These are phyloP conservation scores for Botryosphaeria agaves DNA, from an alignment of 2,329 filamentous ascomycete species.

Conservation along the genomic window DNA sequence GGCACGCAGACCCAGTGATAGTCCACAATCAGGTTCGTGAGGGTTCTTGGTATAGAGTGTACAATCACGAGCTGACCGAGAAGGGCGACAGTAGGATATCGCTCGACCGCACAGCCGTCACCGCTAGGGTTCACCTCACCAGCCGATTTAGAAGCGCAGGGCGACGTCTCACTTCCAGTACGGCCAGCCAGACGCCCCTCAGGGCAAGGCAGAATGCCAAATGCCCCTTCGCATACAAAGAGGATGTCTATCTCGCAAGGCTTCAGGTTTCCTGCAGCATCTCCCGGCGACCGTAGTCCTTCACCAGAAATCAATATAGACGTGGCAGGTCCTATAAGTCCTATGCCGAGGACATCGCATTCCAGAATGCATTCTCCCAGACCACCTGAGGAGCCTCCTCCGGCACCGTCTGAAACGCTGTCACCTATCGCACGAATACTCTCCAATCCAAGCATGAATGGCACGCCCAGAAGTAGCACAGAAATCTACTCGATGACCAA, in stretches of 20 bases:
- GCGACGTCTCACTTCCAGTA: slow-evolving; percentile 8
- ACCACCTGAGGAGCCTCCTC: slow-evolving; percentile 15
- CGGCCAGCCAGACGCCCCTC: slow-evolving; percentile 13
- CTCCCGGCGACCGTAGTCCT: slow-evolving; percentile 9
- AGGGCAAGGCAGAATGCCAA: slow-evolving; percentile 6
- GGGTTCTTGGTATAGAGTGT: not conserved
- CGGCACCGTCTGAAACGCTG: slow-evolving; percentile 35
- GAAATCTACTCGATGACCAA: slow-evolving; percentile 95
- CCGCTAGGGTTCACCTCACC: slow-evolving; percentile 23
- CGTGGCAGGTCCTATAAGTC: not conserved
- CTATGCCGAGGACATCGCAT: slow-evolving; percentile 4
- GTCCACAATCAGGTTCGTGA: slow-evolving; percentile 18
- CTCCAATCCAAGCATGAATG: slow-evolving; percentile 57
- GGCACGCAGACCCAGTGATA: too few species aligned
- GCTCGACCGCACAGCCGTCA: slow-evolving; percentile 20
- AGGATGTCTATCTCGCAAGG: slow-evolving; percentile 3
- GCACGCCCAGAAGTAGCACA: slow-evolving; percentile 75
- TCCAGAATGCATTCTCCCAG: slow-evolving; percentile 13
- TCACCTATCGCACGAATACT: slow-evolving; percentile 51
- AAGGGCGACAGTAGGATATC: slow-evolving; percentile 9
- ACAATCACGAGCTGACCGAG: too few species aligned
- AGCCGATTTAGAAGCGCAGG: slow-evolving; percentile 6
- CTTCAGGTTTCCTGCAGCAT: slow-evolving; percentile 15
- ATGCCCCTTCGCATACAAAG: too few species aligned
- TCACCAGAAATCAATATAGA: not conserved